These are phyloP conservation scores for Centella asiatica DNA, from an alignment of 129 eudicot species.

Conservation along the genomic window DNA sequence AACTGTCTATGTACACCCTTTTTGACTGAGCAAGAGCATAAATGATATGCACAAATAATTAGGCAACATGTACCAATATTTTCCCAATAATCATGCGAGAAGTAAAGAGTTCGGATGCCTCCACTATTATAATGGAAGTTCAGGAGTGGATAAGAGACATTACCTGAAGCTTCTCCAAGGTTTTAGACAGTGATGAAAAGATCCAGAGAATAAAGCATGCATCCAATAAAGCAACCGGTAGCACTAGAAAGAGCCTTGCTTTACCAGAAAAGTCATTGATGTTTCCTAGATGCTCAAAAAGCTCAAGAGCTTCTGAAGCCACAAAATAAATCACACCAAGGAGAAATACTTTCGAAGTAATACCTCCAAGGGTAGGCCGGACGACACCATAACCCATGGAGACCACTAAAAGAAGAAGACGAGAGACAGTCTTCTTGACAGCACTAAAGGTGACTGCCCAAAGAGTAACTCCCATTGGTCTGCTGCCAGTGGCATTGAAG, in stretches of 20 bases:
- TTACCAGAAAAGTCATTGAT: conserved; percentile 22
- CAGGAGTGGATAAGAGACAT: neutral
- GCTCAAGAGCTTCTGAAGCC: conserved; percentile 20
- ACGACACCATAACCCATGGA: conserved; percentile 32
- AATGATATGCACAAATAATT: neutral
- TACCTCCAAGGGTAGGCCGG: conserved; percentile 19
- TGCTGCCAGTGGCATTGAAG: conserved; percentile 13
- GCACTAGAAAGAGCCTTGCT: conserved; percentile 12
- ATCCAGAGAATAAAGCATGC: conserved; percentile 20
- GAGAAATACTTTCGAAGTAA: conserved; percentile 17
- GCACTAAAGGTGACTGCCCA: conserved; percentile 25
- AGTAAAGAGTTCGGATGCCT: neutral
- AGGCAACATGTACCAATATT: neutral
- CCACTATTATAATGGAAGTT: neutral
- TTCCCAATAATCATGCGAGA: neutral
- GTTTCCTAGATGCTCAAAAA: conserved; percentile 17
- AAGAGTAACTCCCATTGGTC: conserved; percentile 21
- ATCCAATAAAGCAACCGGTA: conserved; percentile 22
- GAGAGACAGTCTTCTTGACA: conserved; percentile 20
- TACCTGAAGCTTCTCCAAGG: conserved; percentile 25
- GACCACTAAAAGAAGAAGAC: conserved; percentile 20
- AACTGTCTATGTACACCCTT: no score
- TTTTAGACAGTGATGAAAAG: conserved; percentile 14
- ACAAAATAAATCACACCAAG: conserved; percentile 14
- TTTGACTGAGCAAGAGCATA: no score